phyloP scores from a whole-genome alignment of 345 rosid species.

The Alliaria petiolata region DNA sequence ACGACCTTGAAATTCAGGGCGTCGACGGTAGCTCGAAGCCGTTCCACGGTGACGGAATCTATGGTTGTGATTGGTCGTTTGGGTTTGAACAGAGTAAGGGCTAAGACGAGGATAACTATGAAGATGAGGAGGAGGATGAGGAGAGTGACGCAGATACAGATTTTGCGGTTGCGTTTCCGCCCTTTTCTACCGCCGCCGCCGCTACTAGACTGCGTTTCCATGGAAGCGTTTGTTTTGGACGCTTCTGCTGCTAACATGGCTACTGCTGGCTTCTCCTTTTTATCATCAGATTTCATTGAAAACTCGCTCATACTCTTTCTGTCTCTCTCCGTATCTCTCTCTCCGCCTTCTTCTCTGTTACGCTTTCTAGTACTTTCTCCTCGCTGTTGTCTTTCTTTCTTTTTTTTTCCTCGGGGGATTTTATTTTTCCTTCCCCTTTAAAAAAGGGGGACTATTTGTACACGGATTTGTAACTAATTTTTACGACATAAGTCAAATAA shows the following conservation, averaged over 20 bases:
- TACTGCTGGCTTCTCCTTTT: slow-evolving; percentile 12
- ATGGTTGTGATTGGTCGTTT: slow-evolving; percentile 45
- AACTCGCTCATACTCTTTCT: neutral
- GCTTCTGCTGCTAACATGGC: slow-evolving; percentile 4
- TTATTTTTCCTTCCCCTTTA: neutral
- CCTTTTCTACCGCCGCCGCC: neutral
- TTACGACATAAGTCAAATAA: neutral
- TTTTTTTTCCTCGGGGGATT: too few species aligned
- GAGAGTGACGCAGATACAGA: slow-evolving; percentile 37
- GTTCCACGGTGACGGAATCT: slow-evolving; percentile 40
- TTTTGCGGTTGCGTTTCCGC: slow-evolving; percentile 34
- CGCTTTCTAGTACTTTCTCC: slow-evolving; percentile 7
- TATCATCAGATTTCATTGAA: neutral
- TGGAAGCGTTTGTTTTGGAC: slow-evolving; percentile 16
- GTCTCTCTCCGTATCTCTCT: too few species aligned
- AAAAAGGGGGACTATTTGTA: neutral
- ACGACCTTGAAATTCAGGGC: neutral
- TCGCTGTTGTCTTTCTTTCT: too few species aligned
- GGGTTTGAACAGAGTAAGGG: slow-evolving; percentile 72
- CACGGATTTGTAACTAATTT: neutral
- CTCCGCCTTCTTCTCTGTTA: slow-evolving; percentile 12
- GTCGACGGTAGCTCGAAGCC: slow-evolving; percentile 38
- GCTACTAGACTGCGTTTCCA: slow-evolving; percentile 26
- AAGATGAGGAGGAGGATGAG: slow-evolving; percentile 30
- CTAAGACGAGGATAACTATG: slow-evolving; percentile 45